A percentile compares a stretch with the other conserved stretches of the same genome.
These are phyloP conservation scores for Hysterium pulicare DNA, from an alignment of 2,329 filamentous ascomycete species.

Conservation along the genomic window DNA sequence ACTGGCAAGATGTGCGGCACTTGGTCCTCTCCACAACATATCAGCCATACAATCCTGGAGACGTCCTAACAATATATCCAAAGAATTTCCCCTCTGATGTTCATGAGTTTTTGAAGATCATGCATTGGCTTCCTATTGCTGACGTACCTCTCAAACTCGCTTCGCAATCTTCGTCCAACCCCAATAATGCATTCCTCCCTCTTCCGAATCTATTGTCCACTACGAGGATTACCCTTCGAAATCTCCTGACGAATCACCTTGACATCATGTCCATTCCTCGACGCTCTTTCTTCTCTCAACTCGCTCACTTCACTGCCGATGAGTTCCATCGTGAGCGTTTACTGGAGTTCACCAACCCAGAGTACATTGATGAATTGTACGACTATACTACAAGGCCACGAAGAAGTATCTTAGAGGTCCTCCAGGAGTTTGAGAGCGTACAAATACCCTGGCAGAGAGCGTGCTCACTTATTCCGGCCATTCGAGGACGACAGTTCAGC, in stretches of 20 bases:
- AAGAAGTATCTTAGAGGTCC: constrained; percentile 84
- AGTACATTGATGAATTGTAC: constrained; percentile 85
- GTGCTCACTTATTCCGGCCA: constrained; percentile 70
- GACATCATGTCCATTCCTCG: constrained; percentile 89
- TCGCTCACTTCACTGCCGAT: constrained; percentile 72
- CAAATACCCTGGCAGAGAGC: constrained; percentile 73
- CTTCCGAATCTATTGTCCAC: constrained; percentile 38
- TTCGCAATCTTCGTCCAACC: constrained; percentile 25
- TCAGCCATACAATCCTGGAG: constrained; percentile 64
- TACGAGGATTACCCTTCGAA: constrained; percentile 61
- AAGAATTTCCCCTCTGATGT: constrained; percentile 84
- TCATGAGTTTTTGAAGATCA: constrained; percentile 70
- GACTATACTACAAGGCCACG: constrained; percentile 92
- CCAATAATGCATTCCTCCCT: constrained; percentile 37
- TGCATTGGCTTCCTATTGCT: constrained; percentile 73
- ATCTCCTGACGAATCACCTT: constrained; percentile 75
- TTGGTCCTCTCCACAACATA: constrained; percentile 56
- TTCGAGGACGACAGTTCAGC: constrained; percentile 90
- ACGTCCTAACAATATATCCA: constrained; percentile 77
- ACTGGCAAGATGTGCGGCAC: constrained; percentile 93
- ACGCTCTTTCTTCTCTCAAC: constrained; percentile 76
- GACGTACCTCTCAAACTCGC: constrained; percentile 63
- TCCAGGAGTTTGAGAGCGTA: constrained; percentile 84
- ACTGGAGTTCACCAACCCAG: constrained; percentile 74
- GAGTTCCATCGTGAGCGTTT: constrained; percentile 75